These are phyloP conservation scores for Takashimella tepidaria DNA, from an alignment of 1,284 basidiomycete genomes.

Conservation along the genomic window DNA sequence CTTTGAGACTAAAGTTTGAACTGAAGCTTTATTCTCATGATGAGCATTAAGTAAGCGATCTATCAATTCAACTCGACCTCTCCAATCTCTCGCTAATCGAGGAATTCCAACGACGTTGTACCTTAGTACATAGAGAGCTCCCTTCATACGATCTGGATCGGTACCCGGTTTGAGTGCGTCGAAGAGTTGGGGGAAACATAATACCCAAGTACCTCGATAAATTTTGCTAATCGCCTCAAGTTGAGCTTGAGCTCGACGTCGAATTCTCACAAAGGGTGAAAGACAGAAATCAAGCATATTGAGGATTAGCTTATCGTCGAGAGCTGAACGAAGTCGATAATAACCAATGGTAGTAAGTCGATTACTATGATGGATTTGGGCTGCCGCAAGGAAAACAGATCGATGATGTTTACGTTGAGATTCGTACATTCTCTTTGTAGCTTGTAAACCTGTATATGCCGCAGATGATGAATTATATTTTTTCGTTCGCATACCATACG, in stretches of 20 bases:
- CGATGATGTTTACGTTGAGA: conserved; percentile 42
- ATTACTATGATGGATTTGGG: conserved; percentile 39
- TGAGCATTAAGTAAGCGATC: conserved; percentile 74
- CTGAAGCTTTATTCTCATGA: conserved; percentile 89
- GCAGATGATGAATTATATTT: conserved; percentile 33
- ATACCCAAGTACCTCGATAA: conserved; percentile 74
- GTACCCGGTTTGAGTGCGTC: conserved; percentile 68
- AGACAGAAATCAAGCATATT: conserved; percentile 79
- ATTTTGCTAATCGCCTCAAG: conserved; percentile 53
- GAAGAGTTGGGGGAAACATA: conserved; percentile 67
- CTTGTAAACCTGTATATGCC: conserved; percentile 31
- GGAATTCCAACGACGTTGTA: conserved; percentile 37
- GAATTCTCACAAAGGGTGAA: conserved; percentile 71
- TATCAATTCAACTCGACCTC: conserved; percentile 63
- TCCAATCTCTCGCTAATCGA: conserved; percentile 56
- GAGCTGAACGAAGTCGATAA: conserved; percentile 70
- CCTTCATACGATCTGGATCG: conserved; percentile 93
- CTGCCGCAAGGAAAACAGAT: conserved; percentile 35
- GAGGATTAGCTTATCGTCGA: conserved; percentile 72
- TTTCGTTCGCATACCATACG: conserved; percentile 43
- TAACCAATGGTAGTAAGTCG: conserved; percentile 49
- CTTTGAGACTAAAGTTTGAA: conserved; percentile 77
- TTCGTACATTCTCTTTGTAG: conserved; percentile 41
- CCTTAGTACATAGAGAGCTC: conserved; percentile 76
- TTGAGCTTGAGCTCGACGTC: conserved; percentile 34